Conservation (phyloP, 768 basidiomycete species). For the Amanita subjunquillea region DNA sequence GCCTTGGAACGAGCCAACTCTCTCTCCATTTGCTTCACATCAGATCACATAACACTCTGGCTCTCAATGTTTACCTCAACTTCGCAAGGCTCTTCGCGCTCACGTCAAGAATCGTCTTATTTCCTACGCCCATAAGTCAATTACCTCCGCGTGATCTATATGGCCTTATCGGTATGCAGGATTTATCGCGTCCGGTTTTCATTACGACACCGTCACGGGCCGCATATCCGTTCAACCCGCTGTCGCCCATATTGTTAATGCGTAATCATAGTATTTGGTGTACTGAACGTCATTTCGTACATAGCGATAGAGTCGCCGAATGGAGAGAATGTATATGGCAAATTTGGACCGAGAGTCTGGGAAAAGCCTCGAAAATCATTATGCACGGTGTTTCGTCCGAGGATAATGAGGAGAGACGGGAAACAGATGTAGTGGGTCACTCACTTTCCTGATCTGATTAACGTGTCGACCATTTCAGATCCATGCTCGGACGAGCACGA, state of each 20-base stretch:
- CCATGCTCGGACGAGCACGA: conserved; percentile 33
- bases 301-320: conserved; percentile 33
- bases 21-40: conserved; percentile 41
- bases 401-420: neutral
- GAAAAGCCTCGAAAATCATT: conserved; percentile 13
- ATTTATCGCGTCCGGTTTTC: conserved; percentile 8
- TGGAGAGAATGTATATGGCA: conserved; percentile 66
- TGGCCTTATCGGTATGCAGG: conserved; percentile 6
- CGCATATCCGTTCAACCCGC: conserved; percentile 25
- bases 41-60: conserved; percentile 20
- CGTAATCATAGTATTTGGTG: conserved; percentile 48
- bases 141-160: conserved; percentile 11
- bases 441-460: conserved; percentile 8
- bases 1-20: conserved; percentile 16
- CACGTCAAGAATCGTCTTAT: conserved; percentile 36
- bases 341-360: conserved; percentile 44
- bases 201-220: conserved; percentile 17
- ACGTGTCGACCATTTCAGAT: conserved; percentile 22
- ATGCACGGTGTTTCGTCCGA: neutral
- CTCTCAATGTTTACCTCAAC: conserved; percentile 48
- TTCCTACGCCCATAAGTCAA: conserved; percentile 33
- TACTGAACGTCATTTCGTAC: conserved; percentile 41
- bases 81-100: conserved; percentile 50
- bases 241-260: conserved; percentile 36
- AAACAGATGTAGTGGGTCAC: neutral